phyloP scores from a whole-genome alignment of 306 rosid genomes.

The Gleditsia sinensis region DNA sequence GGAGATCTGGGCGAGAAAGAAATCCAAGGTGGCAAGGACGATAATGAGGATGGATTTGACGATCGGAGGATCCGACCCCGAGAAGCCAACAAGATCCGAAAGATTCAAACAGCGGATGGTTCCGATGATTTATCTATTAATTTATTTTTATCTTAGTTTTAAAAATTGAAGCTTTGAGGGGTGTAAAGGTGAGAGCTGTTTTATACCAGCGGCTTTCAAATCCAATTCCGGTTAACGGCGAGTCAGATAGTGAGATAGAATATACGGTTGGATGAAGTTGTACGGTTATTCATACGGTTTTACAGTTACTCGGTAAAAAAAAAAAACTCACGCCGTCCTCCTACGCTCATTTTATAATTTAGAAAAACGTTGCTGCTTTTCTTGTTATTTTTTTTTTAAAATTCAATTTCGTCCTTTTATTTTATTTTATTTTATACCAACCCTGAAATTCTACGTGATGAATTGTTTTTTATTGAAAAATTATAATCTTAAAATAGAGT shows the following conservation, averaged over 20 bases:
- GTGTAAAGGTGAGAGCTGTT: not conserved
- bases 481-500: no score
- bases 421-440: no score
- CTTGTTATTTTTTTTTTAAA: no score
- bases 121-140: not conserved
- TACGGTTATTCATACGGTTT: not conserved
- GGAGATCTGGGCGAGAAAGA: constrained; percentile 52
- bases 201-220: constrained; percentile 42
- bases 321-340: no score
- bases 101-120: constrained; percentile 37
- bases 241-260: not conserved
- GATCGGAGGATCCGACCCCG: constrained; percentile 58
- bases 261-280: not conserved
- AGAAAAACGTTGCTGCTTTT: no score
- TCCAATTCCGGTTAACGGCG: constrained; percentile 16
- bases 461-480: no score
- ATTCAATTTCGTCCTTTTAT: no score
- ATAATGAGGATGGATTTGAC: constrained; percentile 31
- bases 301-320: no score
- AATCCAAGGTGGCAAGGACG: not conserved
- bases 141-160: not conserved
- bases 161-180: constrained; percentile 21
- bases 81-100: constrained; percentile 51
- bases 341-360: no score
- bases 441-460: no score